Evolutionary conservation across 176 grass and related monocot species (phyloP), one percentile per base, ranked within the genome.

Genomic region (Zoysia pacifica): DNA sequence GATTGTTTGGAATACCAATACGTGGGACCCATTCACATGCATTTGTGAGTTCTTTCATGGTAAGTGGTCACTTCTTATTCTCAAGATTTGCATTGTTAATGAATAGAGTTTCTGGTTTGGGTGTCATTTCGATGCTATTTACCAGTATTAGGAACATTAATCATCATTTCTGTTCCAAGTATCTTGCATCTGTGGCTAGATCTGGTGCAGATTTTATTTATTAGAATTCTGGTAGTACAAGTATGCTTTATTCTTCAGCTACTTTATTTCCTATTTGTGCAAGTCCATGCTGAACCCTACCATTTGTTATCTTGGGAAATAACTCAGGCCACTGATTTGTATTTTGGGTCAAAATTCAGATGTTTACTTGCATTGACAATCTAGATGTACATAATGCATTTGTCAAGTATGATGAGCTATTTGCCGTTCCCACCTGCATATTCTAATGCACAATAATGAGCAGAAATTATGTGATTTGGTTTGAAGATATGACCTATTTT

Each of bases 11-110:
- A 44, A 98, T 98, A 93, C 95, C 95, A 28, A 79, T 98, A 84
- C 95, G 91, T 58, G 95, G 92, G 71, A 98, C 95, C 51, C 95
- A 98, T 87, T 98, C 95, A 63, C 95, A 98, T 94, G 95, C 95
- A 58, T 98, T 94, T 76, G 92, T 98, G 65, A 98, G 95, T 81
- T 98, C 95, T 13, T 98, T 86, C 78, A 85, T 94, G 90, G 92
- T 97, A 9, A 86, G 93, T 88, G 13, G 6, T 73, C 2, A 41
- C 38, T 54, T 70, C 12, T 73, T 73, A 12, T 5, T 61, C 20
- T 74, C 54, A 38, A 91, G 28, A 45, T 15, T 74, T 79, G 5
- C 62, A 20, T 67, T 66, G 5, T 82, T 12, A 58, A 61, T 50
- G 43, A 69, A 28, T 35, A 12, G 19, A 4, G 19, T 61, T 61